Evolutionary conservation across 2,329 filamentous ascomycete genomes (phyloP), one percentile per base, ranked within the genome.

Genomic region (Purpureocillium takamizusanense): DNA sequence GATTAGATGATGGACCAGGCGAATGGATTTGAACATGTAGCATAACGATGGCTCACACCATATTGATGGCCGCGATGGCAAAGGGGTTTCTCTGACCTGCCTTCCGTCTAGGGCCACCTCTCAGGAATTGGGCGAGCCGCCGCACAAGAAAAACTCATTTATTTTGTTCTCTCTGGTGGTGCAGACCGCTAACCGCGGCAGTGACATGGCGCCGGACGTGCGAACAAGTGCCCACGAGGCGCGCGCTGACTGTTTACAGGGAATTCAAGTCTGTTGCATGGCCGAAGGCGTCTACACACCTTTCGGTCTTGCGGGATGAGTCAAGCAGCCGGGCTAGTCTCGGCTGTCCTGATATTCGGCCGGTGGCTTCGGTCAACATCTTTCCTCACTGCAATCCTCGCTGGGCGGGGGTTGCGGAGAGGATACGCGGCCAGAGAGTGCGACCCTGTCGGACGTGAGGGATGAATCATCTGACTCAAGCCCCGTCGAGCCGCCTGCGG

Each of bases 301-400:
- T 25, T 25, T 25, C n/a, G 21, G 10, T 25, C 21, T 10, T 10
- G 21, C 21, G 21, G 5, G 21, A 25, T 25, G 21, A 25, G 21
- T 10, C 21, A 25, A 25, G 21, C 21, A 25, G 21, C 21, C 5
- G 21, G 21, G 21, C 21, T 25, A 6, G 14, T 27, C 29, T 27
- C 4, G 9, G 16, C 21, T 35, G 18, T 27, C 28, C 31, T 25
- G 33, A 15, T 30, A 14, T 36, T 38, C 23, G 25, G 11, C 34
- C 34, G 31, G 41, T 36, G 36, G 41, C 42, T 33, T 45, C 39
- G 42, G 49, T 33, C 51, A 49, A 45, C 46, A 51, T 49, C 57
- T 71, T 72, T 72, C 68, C 71, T 74, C 72, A 70, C 68, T 71
- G 61, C 65, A 61, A 46, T 49, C 59, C 54, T 50, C 59, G 65